Percentiles rank a stretch among this genome's conserved stretches.
These are phyloP conservation scores for Xerocomus amazonicus DNA, from an alignment of 1,284 basidiomycete genomes.

Conservation along the genomic window DNA sequence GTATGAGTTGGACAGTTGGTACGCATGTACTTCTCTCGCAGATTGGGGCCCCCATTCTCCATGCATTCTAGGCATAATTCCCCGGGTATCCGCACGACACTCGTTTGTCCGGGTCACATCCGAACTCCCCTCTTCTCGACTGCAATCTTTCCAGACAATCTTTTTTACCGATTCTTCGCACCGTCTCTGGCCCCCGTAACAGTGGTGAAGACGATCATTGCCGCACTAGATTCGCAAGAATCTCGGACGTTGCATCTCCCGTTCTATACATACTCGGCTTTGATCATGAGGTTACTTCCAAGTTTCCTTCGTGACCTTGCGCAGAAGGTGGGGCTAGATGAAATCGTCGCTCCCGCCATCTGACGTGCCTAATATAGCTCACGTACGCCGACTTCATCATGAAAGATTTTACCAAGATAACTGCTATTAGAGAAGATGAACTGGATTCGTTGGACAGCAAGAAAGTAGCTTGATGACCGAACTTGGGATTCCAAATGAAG, in stretches of 20 bases:
- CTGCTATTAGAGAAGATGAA: conserved; percentile 45
- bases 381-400: conserved; percentile 47
- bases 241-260: conserved; percentile 70
- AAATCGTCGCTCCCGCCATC: background rate
- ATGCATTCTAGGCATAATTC: conserved; percentile 55
- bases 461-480: conserved; percentile 18
- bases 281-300: conserved; percentile 56
- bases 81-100: conserved; percentile 75
- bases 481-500: background rate
- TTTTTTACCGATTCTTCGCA: conserved; percentile 65
- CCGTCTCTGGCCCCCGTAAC: conserved; percentile 71
- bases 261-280: conserved; percentile 62
- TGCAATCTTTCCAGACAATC: conserved; percentile 47
- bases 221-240: conserved; percentile 74
- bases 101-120: conserved; percentile 75
- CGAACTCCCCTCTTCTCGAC: conserved; percentile 72
- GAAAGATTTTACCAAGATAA: conserved; percentile 46
- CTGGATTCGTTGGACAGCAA: conserved; percentile 13
- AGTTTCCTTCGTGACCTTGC: conserved; percentile 68
- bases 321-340: conserved; percentile 56
- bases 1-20: conserved; percentile 79
- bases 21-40: conserved; percentile 8
- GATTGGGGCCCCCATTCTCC: conserved; percentile 5
- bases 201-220: conserved; percentile 78
- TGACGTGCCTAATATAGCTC: conserved; percentile 31